Evolutionary conservation across 805 yeast species (phyloP).

Genomic region (Candida easanensis): DNA sequence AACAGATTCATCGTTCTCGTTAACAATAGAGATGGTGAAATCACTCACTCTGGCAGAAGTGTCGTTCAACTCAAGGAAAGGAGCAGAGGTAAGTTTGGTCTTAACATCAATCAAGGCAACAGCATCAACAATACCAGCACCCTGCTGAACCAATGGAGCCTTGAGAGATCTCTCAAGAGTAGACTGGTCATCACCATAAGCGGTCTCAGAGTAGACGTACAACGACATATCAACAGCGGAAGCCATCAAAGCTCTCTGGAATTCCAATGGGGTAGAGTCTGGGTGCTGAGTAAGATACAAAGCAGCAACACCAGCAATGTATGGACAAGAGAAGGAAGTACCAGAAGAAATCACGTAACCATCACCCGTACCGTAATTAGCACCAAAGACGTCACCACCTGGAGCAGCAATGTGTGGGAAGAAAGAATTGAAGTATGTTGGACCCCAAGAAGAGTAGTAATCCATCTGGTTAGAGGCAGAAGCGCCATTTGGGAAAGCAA

Average conservation of each 20-base stretch:
- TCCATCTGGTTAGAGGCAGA: slow-evolving; percentile 14
- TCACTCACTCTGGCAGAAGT: slow-evolving; percentile 15
- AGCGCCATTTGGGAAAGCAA: slow-evolving; percentile 2
- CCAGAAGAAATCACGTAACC: slow-evolving; percentile 12
- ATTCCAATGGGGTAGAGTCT: slow-evolving; percentile 4
- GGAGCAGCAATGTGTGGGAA: slow-evolving; percentile 19
- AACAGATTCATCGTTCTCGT: slow-evolving; percentile 9
- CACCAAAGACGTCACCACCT: slow-evolving; percentile 20
- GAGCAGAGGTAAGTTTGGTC: slow-evolving; percentile 7
- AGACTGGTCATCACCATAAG: slow-evolving; percentile 5
- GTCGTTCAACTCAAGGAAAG: slow-evolving; percentile 15
- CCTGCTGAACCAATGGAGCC: slow-evolving; percentile 17
- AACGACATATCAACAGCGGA: slow-evolving; percentile 5
- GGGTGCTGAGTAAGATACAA: slow-evolving; percentile 7
- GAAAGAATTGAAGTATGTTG: slow-evolving; percentile 17
- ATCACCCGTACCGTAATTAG: slow-evolving; percentile 4
- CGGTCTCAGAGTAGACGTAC: background rate
- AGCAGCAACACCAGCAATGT: slow-evolving; percentile 19
- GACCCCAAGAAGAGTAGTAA: slow-evolving; percentile 19
- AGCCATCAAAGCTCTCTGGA: slow-evolving; percentile 5
- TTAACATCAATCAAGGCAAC: slow-evolving; percentile 9
- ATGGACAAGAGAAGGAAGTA: slow-evolving; percentile 20
- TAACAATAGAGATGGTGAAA: slow-evolving; percentile 12
- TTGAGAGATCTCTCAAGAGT: slow-evolving; percentile 1
- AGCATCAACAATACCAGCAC: slow-evolving; percentile 19